These are phyloP conservation scores for Inosperma sp. DNA, from an alignment of 768 basidiomycete genomes.

Conservation along the genomic window DNA sequence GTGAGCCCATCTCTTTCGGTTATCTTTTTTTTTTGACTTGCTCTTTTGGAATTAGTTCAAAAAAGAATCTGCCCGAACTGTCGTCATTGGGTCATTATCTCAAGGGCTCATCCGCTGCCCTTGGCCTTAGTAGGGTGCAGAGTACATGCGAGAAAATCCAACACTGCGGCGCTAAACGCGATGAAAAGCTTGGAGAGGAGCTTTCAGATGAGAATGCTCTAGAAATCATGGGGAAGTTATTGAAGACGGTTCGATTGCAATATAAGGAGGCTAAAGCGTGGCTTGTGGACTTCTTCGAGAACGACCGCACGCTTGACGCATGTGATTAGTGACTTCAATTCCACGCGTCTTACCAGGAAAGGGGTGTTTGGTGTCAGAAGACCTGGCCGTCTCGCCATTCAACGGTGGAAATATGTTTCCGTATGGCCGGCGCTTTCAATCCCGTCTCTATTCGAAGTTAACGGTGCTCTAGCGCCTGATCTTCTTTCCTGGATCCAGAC, in stretches of 20 bases:
- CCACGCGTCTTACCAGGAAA: not conserved
- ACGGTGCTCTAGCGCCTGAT: too few relatives aligned
- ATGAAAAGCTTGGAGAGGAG: slow-evolving; percentile 46
- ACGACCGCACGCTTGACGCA: not conserved
- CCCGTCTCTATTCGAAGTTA: too few relatives aligned
- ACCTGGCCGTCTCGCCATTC: too few relatives aligned
- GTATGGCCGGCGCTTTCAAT: too few relatives aligned
- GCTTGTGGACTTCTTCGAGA: slow-evolving; percentile 48
- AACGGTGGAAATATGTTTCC: too few relatives aligned
- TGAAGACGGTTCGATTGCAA: slow-evolving; percentile 60
- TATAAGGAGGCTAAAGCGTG: slow-evolving; percentile 64
- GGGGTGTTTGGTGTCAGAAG: too few relatives aligned
- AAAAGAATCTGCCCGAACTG: slow-evolving; percentile 59
- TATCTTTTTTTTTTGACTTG: slow-evolving; percentile 5
- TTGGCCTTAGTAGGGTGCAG: slow-evolving; percentile 81
- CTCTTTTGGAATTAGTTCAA: slow-evolving; percentile 36
- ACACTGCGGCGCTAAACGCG: slow-evolving; percentile 68
- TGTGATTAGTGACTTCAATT: not conserved
- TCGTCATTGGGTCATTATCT: slow-evolving; percentile 87
- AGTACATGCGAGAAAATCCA: slow-evolving; percentile 88
- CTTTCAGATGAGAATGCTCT: slow-evolving; percentile 50
- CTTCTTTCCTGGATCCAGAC: too few relatives aligned
- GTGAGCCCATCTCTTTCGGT: slow-evolving; percentile 45
- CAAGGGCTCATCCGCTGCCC: slow-evolving; percentile 94
- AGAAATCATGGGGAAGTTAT: slow-evolving; percentile 48